phyloP scores from a whole-genome alignment of 2,329 filamentous ascomycete species.

The Beauveria asiatica region DNA sequence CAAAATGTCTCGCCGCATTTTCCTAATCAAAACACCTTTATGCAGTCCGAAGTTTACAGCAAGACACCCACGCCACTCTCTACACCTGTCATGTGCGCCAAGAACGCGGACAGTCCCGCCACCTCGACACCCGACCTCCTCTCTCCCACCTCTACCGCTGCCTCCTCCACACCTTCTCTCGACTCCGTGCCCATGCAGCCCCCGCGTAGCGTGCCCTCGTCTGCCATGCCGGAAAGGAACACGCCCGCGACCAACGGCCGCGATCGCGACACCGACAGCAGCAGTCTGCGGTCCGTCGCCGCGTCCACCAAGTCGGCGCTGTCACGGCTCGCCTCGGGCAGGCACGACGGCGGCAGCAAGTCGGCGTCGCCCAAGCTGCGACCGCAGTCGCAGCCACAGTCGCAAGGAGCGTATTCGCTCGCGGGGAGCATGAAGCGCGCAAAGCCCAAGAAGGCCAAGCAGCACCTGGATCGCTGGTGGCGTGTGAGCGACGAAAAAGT shows the following conservation, averaged over 20 bases:
- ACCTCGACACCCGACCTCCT: slow-evolving; percentile 41
- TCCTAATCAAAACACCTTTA: slow-evolving; percentile 73
- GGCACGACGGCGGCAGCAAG: slow-evolving; percentile 17
- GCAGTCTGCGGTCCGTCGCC: slow-evolving; percentile 47
- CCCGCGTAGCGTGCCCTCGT: slow-evolving; percentile 25
- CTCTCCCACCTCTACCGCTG: slow-evolving; percentile 27
- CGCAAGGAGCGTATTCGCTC: slow-evolving; percentile 10
- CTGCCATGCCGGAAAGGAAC: slow-evolving; percentile 11
- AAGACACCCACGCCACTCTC: slow-evolving; percentile 45
- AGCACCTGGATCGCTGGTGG: slow-evolving; percentile 74
- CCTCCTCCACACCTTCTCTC: slow-evolving; percentile 30
- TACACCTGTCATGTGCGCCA: slow-evolving; percentile 37
- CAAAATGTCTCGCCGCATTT: slow-evolving; percentile 74
- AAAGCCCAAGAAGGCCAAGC: slow-evolving; percentile 48
- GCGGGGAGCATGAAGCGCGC: slow-evolving; percentile 18
- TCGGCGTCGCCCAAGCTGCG: slow-evolving; percentile 16
- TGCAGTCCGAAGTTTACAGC: slow-evolving; percentile 65
- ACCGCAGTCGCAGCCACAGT: slow-evolving; percentile 12
- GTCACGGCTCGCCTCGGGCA: slow-evolving; percentile 37
- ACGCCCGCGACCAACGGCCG: slow-evolving; percentile 22
- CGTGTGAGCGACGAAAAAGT: slow-evolving; percentile 95
- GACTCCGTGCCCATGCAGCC: slow-evolving; percentile 21
- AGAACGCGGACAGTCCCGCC: slow-evolving; percentile 31
- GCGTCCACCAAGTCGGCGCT: slow-evolving; percentile 48
- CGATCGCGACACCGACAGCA: slow-evolving; percentile 39